phyloP scores from a whole-genome alignment of 2,329 filamentous ascomycete genomes.

The Xylariaceae sp. region DNA sequence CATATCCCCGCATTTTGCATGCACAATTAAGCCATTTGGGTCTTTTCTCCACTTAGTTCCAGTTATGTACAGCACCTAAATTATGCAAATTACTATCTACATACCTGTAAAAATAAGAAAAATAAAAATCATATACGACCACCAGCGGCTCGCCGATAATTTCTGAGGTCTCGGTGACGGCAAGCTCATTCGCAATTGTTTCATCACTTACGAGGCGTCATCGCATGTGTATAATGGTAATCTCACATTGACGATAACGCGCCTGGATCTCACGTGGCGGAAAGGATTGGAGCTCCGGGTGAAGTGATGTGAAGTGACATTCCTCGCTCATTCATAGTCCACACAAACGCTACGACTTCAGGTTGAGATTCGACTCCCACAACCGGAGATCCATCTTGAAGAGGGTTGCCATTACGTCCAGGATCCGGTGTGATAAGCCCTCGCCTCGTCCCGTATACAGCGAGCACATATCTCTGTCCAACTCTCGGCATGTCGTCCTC shows the following conservation, averaged over 20 bases:
- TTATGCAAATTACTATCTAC: neutral
- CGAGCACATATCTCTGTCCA: constrained; percentile 17
- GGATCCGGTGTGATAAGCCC: neutral
- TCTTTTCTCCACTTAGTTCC: too few species aligned
- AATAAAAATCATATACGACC: constrained; percentile 9
- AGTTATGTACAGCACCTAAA: neutral
- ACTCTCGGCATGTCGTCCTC: constrained; percentile 41
- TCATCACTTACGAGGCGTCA: neutral
- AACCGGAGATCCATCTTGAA: neutral
- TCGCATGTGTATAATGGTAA: constrained; percentile 4
- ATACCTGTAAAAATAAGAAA: neutral
- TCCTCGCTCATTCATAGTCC: neutral
- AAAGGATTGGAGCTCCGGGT: constrained; percentile 5
- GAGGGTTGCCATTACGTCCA: neutral
- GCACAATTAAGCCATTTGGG: too few species aligned
- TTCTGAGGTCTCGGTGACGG: neutral
- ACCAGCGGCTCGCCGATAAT: neutral
- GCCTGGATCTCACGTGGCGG: constrained; percentile 10
- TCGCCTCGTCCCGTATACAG: constrained; percentile 4
- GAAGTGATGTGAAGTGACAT: constrained; percentile 13
- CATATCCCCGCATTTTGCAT: neutral
- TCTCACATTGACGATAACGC: constrained; percentile 8
- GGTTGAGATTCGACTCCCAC: neutral
- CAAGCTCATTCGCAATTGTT: constrained; percentile 1
- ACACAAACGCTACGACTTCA: neutral